A percentile compares a stretch with the other conserved stretches of the same genome.
These are phyloP conservation scores for Lachancea cidri DNA, from an alignment of 805 yeast species.

Conservation along the genomic window DNA sequence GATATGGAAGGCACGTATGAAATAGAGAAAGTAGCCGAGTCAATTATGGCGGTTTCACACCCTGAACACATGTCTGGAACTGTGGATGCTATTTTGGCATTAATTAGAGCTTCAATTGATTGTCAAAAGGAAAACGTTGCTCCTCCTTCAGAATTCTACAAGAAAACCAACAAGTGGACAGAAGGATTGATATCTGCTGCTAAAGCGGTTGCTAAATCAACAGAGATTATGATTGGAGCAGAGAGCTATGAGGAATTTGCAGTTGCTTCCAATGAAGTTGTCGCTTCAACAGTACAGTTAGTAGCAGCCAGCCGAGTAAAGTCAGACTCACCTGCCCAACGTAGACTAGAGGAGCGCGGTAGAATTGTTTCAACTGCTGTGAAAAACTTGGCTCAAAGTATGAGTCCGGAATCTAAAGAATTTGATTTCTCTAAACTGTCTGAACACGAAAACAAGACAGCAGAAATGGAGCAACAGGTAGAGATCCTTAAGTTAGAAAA, in stretches of 20 bases:
- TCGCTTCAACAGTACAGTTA: constrained; percentile 86
- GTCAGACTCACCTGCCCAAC: constrained; percentile 74
- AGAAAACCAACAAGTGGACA: constrained; percentile 87
- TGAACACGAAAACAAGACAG: constrained; percentile 75
- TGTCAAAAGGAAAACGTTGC: constrained; percentile 78
- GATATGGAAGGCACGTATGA: constrained; percentile 68
- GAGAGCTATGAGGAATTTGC: constrained; percentile 80
- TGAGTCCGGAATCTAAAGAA: constrained; percentile 34
- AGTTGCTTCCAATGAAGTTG: constrained; percentile 88
- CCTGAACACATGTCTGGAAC: background rate
- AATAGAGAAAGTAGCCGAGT: constrained; percentile 64
- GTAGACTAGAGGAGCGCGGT: constrained; percentile 62
- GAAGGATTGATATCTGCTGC: constrained; percentile 91
- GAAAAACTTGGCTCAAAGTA: constrained; percentile 56
- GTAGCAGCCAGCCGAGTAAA: constrained; percentile 90
- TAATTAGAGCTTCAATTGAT: constrained; percentile 71
- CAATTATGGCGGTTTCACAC: constrained; percentile 57
- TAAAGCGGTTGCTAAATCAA: constrained; percentile 76
- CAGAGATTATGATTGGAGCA: constrained; percentile 75
- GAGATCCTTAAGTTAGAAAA: constrained; percentile 81
- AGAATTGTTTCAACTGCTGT: constrained; percentile 72
- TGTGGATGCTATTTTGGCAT: constrained; percentile 57
- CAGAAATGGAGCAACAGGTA: constrained; percentile 91
- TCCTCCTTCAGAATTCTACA: constrained; percentile 73
- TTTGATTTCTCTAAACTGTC: constrained; percentile 63